A percentile compares a stretch with the other conserved stretches of the same genome.
These are phyloP conservation scores for Candida hungchunana DNA, from an alignment of 805 yeast genomes.

Conservation along the genomic window DNA sequence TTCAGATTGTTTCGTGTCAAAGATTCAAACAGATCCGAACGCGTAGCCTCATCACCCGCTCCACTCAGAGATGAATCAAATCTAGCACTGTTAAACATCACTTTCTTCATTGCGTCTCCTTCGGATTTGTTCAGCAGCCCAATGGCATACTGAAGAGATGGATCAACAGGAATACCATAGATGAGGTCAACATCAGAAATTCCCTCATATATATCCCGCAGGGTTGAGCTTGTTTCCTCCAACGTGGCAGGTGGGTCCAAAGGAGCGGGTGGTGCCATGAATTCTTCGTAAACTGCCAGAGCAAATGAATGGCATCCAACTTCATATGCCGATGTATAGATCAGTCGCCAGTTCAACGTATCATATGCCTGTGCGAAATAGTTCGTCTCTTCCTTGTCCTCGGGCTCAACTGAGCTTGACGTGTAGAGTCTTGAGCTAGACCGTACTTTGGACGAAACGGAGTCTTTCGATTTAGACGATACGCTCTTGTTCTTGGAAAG, in stretches of 20 bases:
- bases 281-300: slow-evolving; percentile 33
- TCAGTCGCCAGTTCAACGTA: slow-evolving; percentile 16
- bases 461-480: no score
- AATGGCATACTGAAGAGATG: slow-evolving; percentile 50
- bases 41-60: slow-evolving; percentile 10
- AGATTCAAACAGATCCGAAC: slow-evolving; percentile 30
- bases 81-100: slow-evolving; percentile 53
- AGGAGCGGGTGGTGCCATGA: slow-evolving; percentile 6
- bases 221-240: slow-evolving; percentile 9
- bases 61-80: slow-evolving; percentile 41
- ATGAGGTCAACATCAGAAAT: slow-evolving; percentile 62
- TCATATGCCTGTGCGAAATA: slow-evolving; percentile 3
- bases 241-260: neutral
- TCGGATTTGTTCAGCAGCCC: slow-evolving; percentile 32
- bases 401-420: no score
- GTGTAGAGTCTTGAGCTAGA: no score
- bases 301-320: slow-evolving; percentile 29
- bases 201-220: slow-evolving; percentile 40
- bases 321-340: slow-evolving; percentile 25
- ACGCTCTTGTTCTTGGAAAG: no score
- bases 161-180: slow-evolving; percentile 59
- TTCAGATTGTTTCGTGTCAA: slow-evolving; percentile 48
- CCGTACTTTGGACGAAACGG: no score
- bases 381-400: no score
- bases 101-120: slow-evolving; percentile 34